Base-by-base conservation (phyloP, 176 grass and related monocot genomes). In the Bromus sterilis region DNA sequence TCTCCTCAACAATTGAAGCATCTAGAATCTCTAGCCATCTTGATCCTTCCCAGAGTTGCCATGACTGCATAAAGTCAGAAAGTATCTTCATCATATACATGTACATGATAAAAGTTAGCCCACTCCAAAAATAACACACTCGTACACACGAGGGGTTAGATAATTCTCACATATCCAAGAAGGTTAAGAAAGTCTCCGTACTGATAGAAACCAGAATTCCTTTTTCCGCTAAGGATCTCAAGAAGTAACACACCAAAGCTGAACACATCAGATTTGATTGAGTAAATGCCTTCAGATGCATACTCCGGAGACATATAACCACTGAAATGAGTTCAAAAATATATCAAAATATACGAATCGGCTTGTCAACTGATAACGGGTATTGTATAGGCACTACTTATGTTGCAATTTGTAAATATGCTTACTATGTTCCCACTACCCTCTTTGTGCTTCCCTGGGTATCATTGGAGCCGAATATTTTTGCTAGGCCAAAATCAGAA, bases 381-480 rank as follows among this genome's bases (percentile, higher is more conserved):
- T 11, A 4, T n/a, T 13, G 11, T 58, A 31, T 58, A 31, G 7
- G 21, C 3, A 23, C 3, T 34, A 80, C 55, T 5, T 35, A 40
- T 56, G 16, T 35, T 43, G 14, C 20, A 8, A 7, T 6, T 31
- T 7, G 59, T 30, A n/a, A 15, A 75, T 76, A 18, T 81, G 1
- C 85, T 82, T 77, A 87, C 78, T 82, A 61, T 71, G 86, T 88
- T n/a, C 75, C 80, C 0, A 88, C 66, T 23, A 88, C 21, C n/a
- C 86, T 88, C 0, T 66, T 77, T 67, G 85, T 87, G 36, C 21
- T 87, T 77, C 61, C 44, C 77, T 82, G 60, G 0, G 30, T 82
- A n/a, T 82, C 62, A 70, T 87, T 77, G 9, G 77, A 75, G 9
- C 37, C 39, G 66, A 69, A 87, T 35, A 70, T 81, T 76, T 40